Conservation (phyloP, 2,329 filamentous ascomycete species). For the Diaporthe citrichinensis region DNA sequence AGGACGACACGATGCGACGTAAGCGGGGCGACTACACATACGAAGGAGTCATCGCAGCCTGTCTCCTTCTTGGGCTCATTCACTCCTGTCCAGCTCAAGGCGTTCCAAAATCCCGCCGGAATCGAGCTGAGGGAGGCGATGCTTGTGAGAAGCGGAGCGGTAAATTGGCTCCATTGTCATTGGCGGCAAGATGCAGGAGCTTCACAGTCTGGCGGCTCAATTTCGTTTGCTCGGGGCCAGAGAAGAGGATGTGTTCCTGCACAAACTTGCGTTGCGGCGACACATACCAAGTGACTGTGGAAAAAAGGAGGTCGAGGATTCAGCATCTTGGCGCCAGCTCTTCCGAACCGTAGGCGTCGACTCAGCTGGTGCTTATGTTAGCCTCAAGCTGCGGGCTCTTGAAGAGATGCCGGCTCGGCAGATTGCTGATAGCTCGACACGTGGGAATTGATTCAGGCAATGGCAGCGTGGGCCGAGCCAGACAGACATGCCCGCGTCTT, state of each 20-base stretch:
- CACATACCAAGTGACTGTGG: background rate
- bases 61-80: background rate
- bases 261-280: background rate
- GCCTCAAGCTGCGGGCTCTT: background rate
- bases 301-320: background rate
- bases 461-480: background rate
- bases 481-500: background rate
- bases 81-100: background rate
- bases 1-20: background rate
- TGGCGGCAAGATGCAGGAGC: background rate
- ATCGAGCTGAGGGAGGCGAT: background rate
- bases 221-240: background rate
- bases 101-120: background rate
- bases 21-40: background rate
- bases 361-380: constrained; percentile 1
- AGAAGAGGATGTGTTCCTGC: background rate
- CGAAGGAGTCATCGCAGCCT: constrained; percentile 16
- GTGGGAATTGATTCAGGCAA: background rate
- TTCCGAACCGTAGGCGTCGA: background rate
- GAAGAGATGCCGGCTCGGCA: constrained; percentile 1
- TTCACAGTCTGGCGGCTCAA: background rate
- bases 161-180: background rate
- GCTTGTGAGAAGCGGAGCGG: background rate
- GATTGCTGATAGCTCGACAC: background rate
- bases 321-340: background rate